phyloP scores from a whole-genome alignment of 2,329 filamentous ascomycete species.

The Paraphoma chrysanthemicola region DNA sequence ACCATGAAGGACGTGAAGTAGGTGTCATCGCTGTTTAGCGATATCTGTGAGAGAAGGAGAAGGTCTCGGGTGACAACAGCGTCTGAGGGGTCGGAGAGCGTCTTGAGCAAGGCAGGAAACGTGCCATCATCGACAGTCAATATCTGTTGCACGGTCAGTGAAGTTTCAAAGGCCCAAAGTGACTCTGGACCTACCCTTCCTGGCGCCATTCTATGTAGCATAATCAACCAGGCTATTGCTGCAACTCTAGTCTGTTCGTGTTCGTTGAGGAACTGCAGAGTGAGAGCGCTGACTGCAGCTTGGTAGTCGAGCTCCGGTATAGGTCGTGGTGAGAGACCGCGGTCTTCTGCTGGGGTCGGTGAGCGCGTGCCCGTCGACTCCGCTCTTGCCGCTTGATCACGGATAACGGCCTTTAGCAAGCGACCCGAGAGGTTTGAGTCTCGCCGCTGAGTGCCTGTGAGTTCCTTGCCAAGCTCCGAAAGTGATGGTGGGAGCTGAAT shows the following conservation, averaged over 20 bases:
- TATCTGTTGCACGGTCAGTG: conserved; percentile 41
- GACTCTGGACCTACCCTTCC: conserved; percentile 68
- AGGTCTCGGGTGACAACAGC: conserved; percentile 95
- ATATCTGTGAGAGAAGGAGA: conserved; percentile 93
- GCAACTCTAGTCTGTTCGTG: conserved; percentile 95
- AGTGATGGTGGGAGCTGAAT: conserved; percentile 52
- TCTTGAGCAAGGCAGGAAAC: conserved; percentile 94
- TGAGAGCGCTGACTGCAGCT: conserved; percentile 90
- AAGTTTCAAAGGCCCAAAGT: background rate
- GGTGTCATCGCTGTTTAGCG: conserved; percentile 92
- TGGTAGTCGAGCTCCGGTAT: conserved; percentile 87
- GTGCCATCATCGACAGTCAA: conserved; percentile 96
- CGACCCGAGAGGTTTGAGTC: conserved; percentile 48
- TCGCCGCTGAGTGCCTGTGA: conserved; percentile 47
- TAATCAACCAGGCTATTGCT: conserved; percentile 93
- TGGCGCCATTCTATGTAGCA: conserved; percentile 95
- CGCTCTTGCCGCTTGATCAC: conserved; percentile 38
- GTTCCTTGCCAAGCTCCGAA: conserved; percentile 49
- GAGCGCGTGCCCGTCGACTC: conserved; percentile 43
- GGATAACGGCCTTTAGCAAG: conserved; percentile 44
- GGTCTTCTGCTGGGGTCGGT: conserved; percentile 54
- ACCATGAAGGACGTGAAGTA: conserved; percentile 99
- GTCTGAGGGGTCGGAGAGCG: conserved; percentile 91
- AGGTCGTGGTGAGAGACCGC: conserved; percentile 51
- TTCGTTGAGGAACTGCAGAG: conserved; percentile 92